Percentiles rank a stretch among this genome's conserved stretches.
phyloP scores from a whole-genome alignment of 331 rosid genomes.

The Acacia pycnantha region DNA sequence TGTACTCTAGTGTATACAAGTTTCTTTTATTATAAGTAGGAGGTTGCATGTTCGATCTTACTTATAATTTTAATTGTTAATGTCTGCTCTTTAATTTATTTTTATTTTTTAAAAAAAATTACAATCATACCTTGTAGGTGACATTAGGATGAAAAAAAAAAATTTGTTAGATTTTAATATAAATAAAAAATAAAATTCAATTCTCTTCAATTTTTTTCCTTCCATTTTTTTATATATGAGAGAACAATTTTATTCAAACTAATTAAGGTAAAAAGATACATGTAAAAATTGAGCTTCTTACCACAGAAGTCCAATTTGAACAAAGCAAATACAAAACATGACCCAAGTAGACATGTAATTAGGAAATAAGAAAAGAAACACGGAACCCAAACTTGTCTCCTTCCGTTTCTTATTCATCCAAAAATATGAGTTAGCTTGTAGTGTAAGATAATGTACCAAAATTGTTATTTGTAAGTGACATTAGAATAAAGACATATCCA shows the following conservation, averaged over 20 bases:
- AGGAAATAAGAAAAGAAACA: neutral
- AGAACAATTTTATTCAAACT: neutral
- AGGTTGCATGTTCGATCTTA: too few relatives aligned
- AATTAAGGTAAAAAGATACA: neutral
- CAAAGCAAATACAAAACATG: neutral
- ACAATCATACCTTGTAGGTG: neutral
- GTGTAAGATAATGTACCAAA: neutral
- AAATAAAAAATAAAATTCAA: neutral
- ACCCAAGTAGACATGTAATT: neutral
- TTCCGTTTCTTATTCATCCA: neutral
- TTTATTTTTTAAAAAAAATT: too few relatives aligned
- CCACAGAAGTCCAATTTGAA: neutral
- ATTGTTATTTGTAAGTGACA: neutral
- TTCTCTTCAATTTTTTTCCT: neutral
- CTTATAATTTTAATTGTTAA: too few relatives aligned
- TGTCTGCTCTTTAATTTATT: too few relatives aligned
- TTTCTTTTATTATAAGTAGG: too few relatives aligned
- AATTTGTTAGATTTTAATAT: neutral
- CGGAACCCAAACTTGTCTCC: neutral
- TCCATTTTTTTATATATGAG: too few relatives aligned
- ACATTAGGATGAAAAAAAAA: neutral
- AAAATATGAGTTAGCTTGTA: neutral
- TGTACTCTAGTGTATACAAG: too few relatives aligned
- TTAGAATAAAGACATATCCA: neutral
- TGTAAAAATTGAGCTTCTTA: neutral